Conservation (phyloP, 345 rosid species). For the Euclidium syriacum region DNA sequence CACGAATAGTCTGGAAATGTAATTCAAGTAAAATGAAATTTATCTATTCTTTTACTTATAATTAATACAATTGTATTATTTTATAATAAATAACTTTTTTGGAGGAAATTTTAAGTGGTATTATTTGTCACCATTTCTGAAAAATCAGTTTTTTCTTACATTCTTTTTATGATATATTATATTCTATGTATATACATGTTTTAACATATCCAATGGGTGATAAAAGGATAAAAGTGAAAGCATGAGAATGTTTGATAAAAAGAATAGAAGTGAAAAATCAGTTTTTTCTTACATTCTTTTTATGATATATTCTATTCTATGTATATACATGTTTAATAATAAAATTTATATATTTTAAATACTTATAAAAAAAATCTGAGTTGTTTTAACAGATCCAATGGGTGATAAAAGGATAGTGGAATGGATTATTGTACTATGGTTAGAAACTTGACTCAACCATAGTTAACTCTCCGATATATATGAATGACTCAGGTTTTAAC, state of each 20-base stretch:
- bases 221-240: slow-evolving; percentile 18
- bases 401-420: slow-evolving; percentile 3
- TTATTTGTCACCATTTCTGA: too few species aligned
- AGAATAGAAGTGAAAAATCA: too few species aligned
- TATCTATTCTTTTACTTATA: too few species aligned
- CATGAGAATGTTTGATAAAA: too few species aligned
- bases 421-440: neutral
- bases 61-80: too few species aligned
- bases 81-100: too few species aligned
- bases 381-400: neutral
- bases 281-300: neutral
- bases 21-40: too few species aligned
- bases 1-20: too few species aligned
- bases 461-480: slow-evolving; percentile 19
- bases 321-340: too few species aligned
- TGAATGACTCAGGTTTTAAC: slow-evolving; percentile 32
- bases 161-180: neutral
- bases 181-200: neutral
- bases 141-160: neutral
- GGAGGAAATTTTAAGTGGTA: too few species aligned
- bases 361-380: neutral
- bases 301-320: neutral
- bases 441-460: neutral
- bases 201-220: neutral
- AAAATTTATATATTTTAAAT: neutral